Evolutionary conservation across 495 filamentous ascomycete species (phyloP).

Genomic region (Podospora bellae-mahoneyi): DNA sequence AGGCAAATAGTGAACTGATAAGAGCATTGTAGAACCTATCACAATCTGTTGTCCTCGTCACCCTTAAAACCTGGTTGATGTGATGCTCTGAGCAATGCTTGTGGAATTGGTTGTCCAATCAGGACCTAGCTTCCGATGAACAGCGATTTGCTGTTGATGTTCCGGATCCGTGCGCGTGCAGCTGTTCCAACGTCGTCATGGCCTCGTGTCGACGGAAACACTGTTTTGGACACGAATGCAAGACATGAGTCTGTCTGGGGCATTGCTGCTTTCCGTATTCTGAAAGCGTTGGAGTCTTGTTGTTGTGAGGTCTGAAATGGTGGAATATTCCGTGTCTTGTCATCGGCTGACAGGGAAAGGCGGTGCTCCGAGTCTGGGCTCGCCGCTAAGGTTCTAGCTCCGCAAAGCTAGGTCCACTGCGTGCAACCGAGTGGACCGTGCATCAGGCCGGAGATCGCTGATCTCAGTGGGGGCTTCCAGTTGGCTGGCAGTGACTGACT

Average conservation of each 20-base stretch:
- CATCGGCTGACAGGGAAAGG: neutral
- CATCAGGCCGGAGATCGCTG: neutral
- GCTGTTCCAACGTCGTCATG: conserved; percentile 8
- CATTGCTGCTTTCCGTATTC: neutral
- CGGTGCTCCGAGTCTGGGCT: neutral
- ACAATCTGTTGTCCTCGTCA: neutral
- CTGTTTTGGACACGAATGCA: neutral
- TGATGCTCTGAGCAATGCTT: neutral
- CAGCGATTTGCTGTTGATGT: neutral
- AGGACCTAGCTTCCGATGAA: neutral
- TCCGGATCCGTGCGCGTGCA: conserved; percentile 6
- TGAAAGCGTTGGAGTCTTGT: neutral
- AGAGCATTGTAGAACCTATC: neutral
- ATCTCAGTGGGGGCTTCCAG: neutral
- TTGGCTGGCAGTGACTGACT: neutral
- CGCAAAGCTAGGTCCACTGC: conserved; percentile 2
- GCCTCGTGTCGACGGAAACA: neutral
- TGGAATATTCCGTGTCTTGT: neutral
- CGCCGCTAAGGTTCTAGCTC: conserved; percentile 1
- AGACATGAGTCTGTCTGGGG: neutral
- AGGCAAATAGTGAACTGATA: neutral
- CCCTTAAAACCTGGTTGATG: neutral
- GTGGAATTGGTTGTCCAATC: neutral
- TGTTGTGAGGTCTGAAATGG: neutral
- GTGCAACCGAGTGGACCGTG: conserved; percentile 1